Conservation (phyloP, 2,329 filamentous ascomycete species). For the Biscogniauxia sp. region DNA sequence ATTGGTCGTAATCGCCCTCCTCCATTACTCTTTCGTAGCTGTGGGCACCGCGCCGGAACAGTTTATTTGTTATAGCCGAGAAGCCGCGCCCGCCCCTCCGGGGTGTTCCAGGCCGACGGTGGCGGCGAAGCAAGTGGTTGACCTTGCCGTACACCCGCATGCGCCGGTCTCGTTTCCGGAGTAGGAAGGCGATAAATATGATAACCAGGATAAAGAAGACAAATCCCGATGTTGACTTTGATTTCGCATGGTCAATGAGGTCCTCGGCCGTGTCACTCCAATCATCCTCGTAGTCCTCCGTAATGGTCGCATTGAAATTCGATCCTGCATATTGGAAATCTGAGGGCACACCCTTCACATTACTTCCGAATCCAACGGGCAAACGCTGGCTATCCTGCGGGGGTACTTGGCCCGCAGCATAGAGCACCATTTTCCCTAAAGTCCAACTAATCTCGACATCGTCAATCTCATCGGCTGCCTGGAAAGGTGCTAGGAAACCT, state of each 20-base stretch:
- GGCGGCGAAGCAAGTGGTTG: conserved; percentile 39
- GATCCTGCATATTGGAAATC: conserved; percentile 86
- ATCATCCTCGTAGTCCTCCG: conserved; percentile 46
- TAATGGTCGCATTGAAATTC: conserved; percentile 36
- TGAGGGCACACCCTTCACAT: conserved; percentile 61
- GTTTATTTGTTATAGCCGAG: conserved; percentile 54
- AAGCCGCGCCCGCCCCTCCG: conserved; percentile 47
- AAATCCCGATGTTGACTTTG: conserved; percentile 69
- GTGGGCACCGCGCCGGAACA: conserved; percentile 58
- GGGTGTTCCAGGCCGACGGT: conserved; percentile 44
- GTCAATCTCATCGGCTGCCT: conserved; percentile 88
- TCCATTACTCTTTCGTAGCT: conserved; percentile 84
- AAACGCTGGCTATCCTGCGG: conserved; percentile 55
- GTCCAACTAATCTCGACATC: conserved; percentile 96
- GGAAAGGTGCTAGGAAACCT: conserved; percentile 81
- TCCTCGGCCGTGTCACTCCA: conserved; percentile 53
- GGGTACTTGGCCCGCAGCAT: conserved; percentile 85
- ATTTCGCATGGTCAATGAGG: conserved; percentile 64
- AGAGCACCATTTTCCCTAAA: conserved; percentile 91
- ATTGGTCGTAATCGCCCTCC: conserved; percentile 70
- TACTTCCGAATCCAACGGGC: conserved; percentile 91
- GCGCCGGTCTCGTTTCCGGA: conserved; percentile 77
- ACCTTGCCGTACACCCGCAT: conserved; percentile 58
- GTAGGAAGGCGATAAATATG: conserved; percentile 65
- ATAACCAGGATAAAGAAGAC: conserved; percentile 76